Conservation (phyloP, 129 eudicot genomes). For the Centella asiatica region DNA sequence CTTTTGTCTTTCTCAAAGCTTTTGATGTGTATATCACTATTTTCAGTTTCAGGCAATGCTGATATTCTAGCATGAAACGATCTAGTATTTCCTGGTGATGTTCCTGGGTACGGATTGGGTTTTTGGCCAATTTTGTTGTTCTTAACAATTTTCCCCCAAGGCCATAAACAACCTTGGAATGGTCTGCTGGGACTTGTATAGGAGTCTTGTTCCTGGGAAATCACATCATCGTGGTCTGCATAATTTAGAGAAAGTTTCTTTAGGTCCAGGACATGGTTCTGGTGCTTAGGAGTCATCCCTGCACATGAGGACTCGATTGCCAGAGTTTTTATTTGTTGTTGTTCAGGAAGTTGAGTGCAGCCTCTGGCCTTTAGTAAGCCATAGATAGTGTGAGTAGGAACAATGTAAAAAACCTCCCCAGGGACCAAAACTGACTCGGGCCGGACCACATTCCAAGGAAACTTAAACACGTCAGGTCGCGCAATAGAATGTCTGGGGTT, state of each 20-base stretch:
- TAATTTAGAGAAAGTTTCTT: constrained; percentile 1
- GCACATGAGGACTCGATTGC: too few relatives aligned
- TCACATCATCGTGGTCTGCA: constrained; percentile 7
- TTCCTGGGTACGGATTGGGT: background rate
- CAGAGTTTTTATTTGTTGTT: too few relatives aligned
- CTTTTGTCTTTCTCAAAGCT: background rate
- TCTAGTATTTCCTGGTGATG: too few relatives aligned
- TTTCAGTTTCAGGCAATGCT: constrained; percentile 6
- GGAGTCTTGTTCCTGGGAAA: constrained; percentile 16
- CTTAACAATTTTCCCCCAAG: background rate
- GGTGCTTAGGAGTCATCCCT: constrained; percentile 38
- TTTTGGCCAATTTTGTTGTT: background rate
- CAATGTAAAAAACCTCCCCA: constrained; percentile 54
- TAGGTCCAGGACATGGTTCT: background rate
- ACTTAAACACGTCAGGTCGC: constrained; percentile 46
- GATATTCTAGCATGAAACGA: background rate
- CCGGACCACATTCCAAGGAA: constrained; percentile 41
- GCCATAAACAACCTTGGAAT: background rate
- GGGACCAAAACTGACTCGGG: constrained; percentile 54
- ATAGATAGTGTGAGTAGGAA: constrained; percentile 43
- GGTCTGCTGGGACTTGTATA: background rate
- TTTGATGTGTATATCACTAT: constrained; percentile 7
- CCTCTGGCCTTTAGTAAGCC: constrained; percentile 30
- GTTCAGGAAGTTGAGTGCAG: constrained; percentile 6
- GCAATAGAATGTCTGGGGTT: constrained; percentile 60